These are phyloP conservation scores for Datisca glomerata DNA, from an alignment of 306 rosid genomes.

Conservation along the genomic window DNA sequence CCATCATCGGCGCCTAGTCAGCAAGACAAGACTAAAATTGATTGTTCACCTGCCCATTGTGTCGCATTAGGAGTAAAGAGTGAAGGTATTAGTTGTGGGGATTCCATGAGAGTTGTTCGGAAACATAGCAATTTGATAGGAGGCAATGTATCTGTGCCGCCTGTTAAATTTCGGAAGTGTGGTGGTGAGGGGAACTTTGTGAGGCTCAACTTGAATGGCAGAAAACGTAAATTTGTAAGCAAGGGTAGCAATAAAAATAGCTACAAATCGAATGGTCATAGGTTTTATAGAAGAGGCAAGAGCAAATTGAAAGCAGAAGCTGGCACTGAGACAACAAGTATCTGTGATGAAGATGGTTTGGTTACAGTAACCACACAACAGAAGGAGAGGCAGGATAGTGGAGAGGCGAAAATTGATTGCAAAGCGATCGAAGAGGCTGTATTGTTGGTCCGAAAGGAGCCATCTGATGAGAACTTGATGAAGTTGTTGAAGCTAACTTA, in stretches of 20 bases:
- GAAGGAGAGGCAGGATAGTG: constrained; percentile 21
- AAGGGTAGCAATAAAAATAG: constrained; percentile 24
- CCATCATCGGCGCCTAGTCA: constrained; percentile 8
- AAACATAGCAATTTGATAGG: constrained; percentile 51
- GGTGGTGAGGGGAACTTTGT: constrained; percentile 68
- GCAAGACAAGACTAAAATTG: constrained; percentile 1
- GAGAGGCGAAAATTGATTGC: constrained; percentile 21
- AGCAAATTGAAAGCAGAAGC: constrained; percentile 16
- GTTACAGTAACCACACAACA: constrained; percentile 16
- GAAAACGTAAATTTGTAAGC: constrained; percentile 41
- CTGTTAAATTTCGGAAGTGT: constrained; percentile 29
- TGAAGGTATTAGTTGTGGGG: constrained; percentile 3
- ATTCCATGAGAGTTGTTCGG: constrained; percentile 12
- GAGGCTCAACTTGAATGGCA: constrained; percentile 45
- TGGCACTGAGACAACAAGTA: constrained; percentile 14
- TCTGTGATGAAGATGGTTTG: constrained; percentile 30
- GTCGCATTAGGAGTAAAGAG: constrained; percentile 9
- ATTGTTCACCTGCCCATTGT: constrained; percentile 7
- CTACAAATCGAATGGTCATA: constrained; percentile 20
- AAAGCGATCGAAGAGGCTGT: constrained; percentile 30
- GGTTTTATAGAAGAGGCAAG: constrained; percentile 26
- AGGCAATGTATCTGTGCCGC: constrained; percentile 31
- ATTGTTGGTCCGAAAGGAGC: constrained; percentile 27
- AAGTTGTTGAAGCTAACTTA: constrained; percentile 41
- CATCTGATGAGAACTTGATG: constrained; percentile 60